phyloP scores from a whole-genome alignment of 345 rosid genomes.

The Lepidium aucheri region DNA sequence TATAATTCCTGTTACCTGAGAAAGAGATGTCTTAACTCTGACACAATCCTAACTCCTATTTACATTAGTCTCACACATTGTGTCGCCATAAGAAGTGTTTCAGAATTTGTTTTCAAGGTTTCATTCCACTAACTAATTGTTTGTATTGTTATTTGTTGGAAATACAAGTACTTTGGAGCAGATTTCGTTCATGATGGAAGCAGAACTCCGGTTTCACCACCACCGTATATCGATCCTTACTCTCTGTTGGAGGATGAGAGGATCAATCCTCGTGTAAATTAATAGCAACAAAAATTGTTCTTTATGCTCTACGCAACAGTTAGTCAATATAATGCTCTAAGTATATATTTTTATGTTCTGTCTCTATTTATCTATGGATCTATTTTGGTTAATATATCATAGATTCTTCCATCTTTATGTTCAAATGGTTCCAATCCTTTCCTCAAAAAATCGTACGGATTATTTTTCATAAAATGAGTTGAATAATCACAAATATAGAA shows the following conservation, averaged over 20 bases:
- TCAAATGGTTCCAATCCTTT: neutral
- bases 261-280: slow-evolving; percentile 49
- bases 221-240: slow-evolving; percentile 61
- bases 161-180: slow-evolving; percentile 79
- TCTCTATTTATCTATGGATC: neutral
- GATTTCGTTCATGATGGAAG: slow-evolving; percentile 63
- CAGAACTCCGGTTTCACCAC: slow-evolving; percentile 34
- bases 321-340: neutral
- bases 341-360: neutral
- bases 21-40: too few relatives aligned
- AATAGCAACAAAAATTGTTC: neutral
- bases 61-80: neutral
- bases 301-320: neutral
- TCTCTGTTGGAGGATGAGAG: slow-evolving; percentile 74
- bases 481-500: too few relatives aligned
- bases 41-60: neutral
- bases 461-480: too few relatives aligned
- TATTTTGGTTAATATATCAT: too few relatives aligned
- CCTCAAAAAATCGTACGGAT: too few relatives aligned
- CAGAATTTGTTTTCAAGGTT: neutral
- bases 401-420: neutral
- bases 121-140: neutral
- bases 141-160: neutral
- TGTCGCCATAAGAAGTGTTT: neutral
- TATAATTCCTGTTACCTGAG: neutral